Percentiles rank a stretch among this genome's conserved stretches.
Evolutionary conservation across 176 grass and related monocot genomes (phyloP).

Genomic region (Hsuehochloa calcarea): DNA sequence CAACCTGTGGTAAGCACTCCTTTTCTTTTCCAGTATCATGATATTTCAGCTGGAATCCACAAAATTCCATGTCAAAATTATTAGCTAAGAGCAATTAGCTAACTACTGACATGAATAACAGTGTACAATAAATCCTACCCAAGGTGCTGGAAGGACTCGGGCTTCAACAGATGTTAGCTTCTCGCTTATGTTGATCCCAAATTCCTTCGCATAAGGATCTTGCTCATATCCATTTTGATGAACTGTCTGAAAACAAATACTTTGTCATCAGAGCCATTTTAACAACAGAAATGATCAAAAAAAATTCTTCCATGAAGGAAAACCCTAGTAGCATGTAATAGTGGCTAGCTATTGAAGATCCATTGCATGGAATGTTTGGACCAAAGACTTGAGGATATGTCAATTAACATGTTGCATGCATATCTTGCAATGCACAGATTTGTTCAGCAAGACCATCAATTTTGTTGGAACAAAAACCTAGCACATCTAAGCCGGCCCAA

Average conservation of each 20-base stretch:
- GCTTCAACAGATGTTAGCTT: constrained; percentile 96
- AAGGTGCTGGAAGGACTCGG: constrained; percentile 96
- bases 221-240: constrained; percentile 92
- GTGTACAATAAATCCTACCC: constrained; percentile 48
- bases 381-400: constrained; percentile 10
- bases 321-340: constrained; percentile 29
- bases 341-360: not conserved
- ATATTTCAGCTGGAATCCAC: constrained; percentile 77
- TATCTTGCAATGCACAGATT: not conserved
- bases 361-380: constrained; percentile 33
- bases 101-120: constrained; percentile 16
- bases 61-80: not conserved
- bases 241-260: constrained; percentile 73
- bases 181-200: constrained; percentile 95
- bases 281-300: not conserved
- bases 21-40: constrained; percentile 97
- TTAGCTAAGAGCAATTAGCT: not conserved
- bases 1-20: constrained; percentile 96
- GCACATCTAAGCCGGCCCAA: not conserved
- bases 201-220: constrained; percentile 99
- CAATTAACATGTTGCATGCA: constrained; percentile 22
- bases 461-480: constrained; percentile 15
- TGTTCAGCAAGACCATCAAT: not conserved
- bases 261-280: not conserved
- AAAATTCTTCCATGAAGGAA: not conserved